A percentile compares a stretch with the other conserved stretches of the same genome.
Evolutionary conservation across 148 eudicot genomes (phyloP).

Genomic region (Rhododendron simsii): DNA sequence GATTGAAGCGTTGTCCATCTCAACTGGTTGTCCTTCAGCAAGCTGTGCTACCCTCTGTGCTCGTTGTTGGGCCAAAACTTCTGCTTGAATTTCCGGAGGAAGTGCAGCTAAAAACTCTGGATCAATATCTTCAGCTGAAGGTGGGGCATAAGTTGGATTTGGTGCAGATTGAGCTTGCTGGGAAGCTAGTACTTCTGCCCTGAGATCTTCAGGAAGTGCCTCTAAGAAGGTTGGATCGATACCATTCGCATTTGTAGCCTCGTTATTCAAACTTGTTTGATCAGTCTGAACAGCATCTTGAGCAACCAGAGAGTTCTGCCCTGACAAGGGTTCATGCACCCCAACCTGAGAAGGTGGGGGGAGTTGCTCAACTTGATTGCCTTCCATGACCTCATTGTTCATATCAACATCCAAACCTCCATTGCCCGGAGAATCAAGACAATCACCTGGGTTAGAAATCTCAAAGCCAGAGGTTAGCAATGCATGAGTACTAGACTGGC

Average conservation of each 20-base stretch:
- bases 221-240: slow-evolving; percentile 98
- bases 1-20: slow-evolving; percentile 98
- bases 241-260: slow-evolving; percentile 55
- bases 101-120: slow-evolving; percentile 98
- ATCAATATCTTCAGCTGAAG: slow-evolving; percentile 90
- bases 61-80: slow-evolving; percentile 95
- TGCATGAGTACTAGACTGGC: slow-evolving; percentile 26
- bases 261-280: slow-evolving; percentile 42
- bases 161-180: slow-evolving; percentile 82
- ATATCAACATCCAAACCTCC: slow-evolving; percentile 52
- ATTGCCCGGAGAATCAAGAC: slow-evolving; percentile 34
- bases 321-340: slow-evolving; percentile 40
- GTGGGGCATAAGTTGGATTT: slow-evolving; percentile 69
- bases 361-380: slow-evolving; percentile 31
- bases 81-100: slow-evolving; percentile 95
- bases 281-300: slow-evolving; percentile 53
- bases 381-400: slow-evolving; percentile 41
- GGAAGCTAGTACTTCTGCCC: slow-evolving; percentile 96
- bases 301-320: slow-evolving; percentile 29
- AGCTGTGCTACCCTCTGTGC: slow-evolving; percentile 86
- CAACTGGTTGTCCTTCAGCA: slow-evolving; percentile 97
- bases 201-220: slow-evolving; percentile 95
- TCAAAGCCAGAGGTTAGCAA: slow-evolving; percentile 31
- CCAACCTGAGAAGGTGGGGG: slow-evolving; percentile 28
- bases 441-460: slow-evolving; percentile 33